Conservation (phyloP, 352 stramenopile species). For the Globisporangium sylvaticum region DNA sequence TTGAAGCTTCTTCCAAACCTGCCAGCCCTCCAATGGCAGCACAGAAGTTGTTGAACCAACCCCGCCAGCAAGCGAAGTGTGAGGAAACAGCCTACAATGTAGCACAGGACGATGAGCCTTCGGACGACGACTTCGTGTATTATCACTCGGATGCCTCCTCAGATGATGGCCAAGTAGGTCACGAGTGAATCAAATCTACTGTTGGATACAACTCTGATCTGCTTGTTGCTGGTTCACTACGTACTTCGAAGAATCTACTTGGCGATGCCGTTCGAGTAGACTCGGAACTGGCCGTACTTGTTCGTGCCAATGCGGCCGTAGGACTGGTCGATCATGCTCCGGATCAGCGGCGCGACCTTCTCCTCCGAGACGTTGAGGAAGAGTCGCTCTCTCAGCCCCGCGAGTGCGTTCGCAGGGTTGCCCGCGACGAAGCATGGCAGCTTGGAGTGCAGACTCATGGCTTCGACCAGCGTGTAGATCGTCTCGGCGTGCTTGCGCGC, state of each 20-base stretch:
- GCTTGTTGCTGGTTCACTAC: background rate
- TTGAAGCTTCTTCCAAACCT: background rate
- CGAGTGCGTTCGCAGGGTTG: constrained; percentile 29
- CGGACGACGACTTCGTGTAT: constrained; percentile 1
- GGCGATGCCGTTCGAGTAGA: constrained; percentile 89
- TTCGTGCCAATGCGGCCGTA: constrained; percentile 94
- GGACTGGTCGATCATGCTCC: constrained; percentile 92
- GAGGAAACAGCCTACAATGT: background rate
- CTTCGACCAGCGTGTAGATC: constrained; percentile 94
- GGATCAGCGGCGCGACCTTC: constrained; percentile 61
- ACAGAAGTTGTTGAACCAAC: background rate
- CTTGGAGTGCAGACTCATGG: constrained; percentile 88
- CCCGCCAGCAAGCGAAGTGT: background rate
- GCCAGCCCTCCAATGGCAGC: background rate
- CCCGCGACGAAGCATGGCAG: constrained; percentile 58
- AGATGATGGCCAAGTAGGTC: background rate
- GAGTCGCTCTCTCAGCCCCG: constrained; percentile 56
- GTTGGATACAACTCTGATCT: background rate
- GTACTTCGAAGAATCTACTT: constrained; percentile 35
- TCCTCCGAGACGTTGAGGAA: constrained; percentile 68
- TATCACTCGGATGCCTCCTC: background rate
- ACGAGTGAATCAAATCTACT: background rate
- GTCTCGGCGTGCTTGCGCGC: constrained; percentile 90
- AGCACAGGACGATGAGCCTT: background rate
- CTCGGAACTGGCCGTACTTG: constrained; percentile 95